These are phyloP conservation scores for Coniochaeta sp. DNA, from an alignment of 2,329 filamentous ascomycete species.

Conservation along the genomic window DNA sequence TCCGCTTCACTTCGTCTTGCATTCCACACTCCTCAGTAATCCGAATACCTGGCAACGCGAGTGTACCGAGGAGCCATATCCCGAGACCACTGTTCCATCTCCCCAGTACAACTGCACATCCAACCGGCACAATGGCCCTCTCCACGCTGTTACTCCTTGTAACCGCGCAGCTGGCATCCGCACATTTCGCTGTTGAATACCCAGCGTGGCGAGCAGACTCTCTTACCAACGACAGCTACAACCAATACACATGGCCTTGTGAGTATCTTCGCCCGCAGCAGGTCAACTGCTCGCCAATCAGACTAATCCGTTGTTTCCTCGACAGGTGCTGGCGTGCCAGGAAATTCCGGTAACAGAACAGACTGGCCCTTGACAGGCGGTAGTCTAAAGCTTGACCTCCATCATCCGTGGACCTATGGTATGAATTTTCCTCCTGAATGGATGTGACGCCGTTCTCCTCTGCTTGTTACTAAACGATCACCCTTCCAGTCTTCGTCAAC, in stretches of 20 bases:
- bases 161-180: constrained; percentile 27
- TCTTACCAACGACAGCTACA: constrained; percentile 33
- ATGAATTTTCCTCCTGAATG: neutral
- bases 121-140: neutral
- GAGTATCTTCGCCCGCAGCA: constrained; percentile 12
- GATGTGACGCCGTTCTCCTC: neutral
- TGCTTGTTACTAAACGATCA: neutral
- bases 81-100: neutral
- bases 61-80: neutral
- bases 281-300: neutral
- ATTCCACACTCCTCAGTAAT: neutral
- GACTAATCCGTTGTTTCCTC: neutral
- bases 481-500: constrained; percentile 36
- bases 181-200: constrained; percentile 41
- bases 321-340: constrained; percentile 38
- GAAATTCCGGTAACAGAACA: constrained; percentile 33
- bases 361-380: constrained; percentile 47
- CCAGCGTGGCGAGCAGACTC: constrained; percentile 42
- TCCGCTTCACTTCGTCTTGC: neutral
- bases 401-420: constrained; percentile 41
- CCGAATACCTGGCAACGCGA: neutral
- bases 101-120: neutral
- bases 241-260: constrained; percentile 46
- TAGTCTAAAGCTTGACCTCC: constrained; percentile 37
- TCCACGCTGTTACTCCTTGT: constrained; percentile 22